phyloP scores from a whole-genome alignment of 2,329 filamentous ascomycete species.

The Fusarium odoratissimum region DNA sequence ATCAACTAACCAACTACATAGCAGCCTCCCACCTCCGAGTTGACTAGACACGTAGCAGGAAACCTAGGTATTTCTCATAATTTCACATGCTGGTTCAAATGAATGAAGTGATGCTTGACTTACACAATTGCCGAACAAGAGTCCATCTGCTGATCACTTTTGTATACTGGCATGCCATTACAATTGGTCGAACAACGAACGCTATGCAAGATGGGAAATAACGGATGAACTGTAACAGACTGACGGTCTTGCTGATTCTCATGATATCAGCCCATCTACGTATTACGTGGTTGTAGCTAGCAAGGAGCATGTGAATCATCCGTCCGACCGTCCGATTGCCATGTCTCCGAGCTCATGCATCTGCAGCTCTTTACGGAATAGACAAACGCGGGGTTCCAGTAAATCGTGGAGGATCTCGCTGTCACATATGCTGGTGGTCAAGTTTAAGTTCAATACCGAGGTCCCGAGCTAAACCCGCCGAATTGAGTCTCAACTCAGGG shows the following conservation, averaged over 20 bases:
- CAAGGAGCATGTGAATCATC: constrained; percentile 14
- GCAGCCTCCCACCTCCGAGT: neutral
- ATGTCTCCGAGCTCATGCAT: constrained; percentile 8
- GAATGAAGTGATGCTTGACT: neutral
- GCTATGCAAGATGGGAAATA: neutral
- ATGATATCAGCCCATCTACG: neutral
- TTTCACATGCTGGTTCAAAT: neutral
- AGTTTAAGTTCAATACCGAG: constrained; percentile 8
- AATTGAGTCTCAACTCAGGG: neutral
- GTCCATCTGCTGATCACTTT: neutral
- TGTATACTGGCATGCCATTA: neutral
- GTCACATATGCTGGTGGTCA: neutral
- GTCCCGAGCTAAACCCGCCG: constrained; percentile 23
- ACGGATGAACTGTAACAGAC: accelerated
- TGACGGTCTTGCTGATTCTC: accelerated
- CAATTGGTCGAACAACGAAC: neutral
- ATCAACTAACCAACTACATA: neutral
- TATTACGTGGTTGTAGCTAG: neutral
- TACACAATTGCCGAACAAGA: neutral
- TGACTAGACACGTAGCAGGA: neutral
- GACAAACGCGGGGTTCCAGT: constrained; percentile 17
- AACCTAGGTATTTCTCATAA: neutral
- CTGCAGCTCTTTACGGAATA: neutral
- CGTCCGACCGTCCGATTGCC: neutral
- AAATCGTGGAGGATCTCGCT: neutral